Evolutionary conservation across 805 yeast genomes (phyloP).

Genomic region (Starmerella etchellsii): DNA sequence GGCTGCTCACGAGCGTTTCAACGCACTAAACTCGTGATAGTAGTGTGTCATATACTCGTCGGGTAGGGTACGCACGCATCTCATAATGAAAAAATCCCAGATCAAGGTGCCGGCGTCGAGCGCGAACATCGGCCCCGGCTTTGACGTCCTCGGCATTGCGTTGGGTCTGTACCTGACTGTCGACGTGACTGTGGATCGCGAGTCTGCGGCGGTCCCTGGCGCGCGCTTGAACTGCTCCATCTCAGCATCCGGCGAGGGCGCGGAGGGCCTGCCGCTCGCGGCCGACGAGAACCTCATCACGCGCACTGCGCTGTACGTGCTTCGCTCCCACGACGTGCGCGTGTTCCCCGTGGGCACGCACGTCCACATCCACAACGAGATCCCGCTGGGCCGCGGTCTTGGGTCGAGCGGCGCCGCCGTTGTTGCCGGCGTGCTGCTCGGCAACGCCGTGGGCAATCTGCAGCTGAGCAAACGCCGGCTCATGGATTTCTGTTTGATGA

Average conservation of each 20-base stretch:
- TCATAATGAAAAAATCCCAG: conserved; percentile 16
- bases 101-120: conserved; percentile 73
- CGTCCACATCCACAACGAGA: conserved; percentile 73
- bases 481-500: conserved; percentile 90
- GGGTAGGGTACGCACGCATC: too few relatives aligned
- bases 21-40: too few relatives aligned
- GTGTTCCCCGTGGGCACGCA: conserved; percentile 75
- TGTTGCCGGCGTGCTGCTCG: conserved; percentile 88
- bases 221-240: conserved; percentile 41
- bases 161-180: conserved; percentile 61
- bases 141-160: conserved; percentile 91
- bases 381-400: conserved; percentile 91
- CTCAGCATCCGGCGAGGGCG: conserved; percentile 66
- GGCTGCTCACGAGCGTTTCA: too few relatives aligned
- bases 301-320: conserved; percentile 79
- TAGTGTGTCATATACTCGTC: too few relatives aligned
- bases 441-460: conserved; percentile 68
- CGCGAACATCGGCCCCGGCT: conserved; percentile 97
- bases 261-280: conserved; percentile 60
- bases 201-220: conserved; percentile 32
- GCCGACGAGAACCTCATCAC: conserved; percentile 80
- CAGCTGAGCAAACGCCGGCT: conserved; percentile 64
- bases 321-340: conserved; percentile 67
- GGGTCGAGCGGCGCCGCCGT: conserved; percentile 98
- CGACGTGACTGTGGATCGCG: conserved; percentile 50